Conservation (phyloP, 441 rosid genomes). For the Jatropha podagrica region DNA sequence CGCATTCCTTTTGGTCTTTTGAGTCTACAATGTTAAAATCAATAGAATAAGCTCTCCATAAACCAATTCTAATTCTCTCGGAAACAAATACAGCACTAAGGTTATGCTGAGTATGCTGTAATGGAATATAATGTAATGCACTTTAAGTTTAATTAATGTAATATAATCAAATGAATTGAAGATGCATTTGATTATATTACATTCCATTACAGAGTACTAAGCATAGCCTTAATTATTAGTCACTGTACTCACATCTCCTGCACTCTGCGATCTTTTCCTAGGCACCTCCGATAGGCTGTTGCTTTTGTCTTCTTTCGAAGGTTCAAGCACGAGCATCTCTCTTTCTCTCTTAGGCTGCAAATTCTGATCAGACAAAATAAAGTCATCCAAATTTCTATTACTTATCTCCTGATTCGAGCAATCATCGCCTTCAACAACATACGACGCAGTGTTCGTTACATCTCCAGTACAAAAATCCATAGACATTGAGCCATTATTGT, state of each 20-base stretch:
- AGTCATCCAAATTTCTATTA: slow-evolving; percentile 29
- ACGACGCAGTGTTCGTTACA: slow-evolving; percentile 35
- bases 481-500: slow-evolving; percentile 28
- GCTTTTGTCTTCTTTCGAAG: slow-evolving; percentile 29
- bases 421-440: slow-evolving; percentile 38
- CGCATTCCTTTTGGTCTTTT: slow-evolving; percentile 47
- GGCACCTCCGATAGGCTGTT: slow-evolving; percentile 34
- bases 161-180: too few species aligned
- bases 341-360: slow-evolving; percentile 23
- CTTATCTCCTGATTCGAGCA: slow-evolving; percentile 33
- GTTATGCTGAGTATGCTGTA: too few species aligned
- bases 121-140: too few species aligned
- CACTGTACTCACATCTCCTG: slow-evolving; percentile 47
- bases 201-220: too few species aligned
- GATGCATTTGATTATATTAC: too few species aligned
- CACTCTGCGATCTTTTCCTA: slow-evolving; percentile 50
- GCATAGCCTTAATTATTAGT: too few species aligned
- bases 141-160: too few species aligned
- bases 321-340: slow-evolving; percentile 12
- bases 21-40: slow-evolving; percentile 27
- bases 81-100: too few species aligned
- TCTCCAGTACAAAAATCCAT: slow-evolving; percentile 44
- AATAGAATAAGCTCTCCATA: slow-evolving; percentile 10
- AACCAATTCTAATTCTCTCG: too few species aligned
- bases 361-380: background rate